phyloP scores from a whole-genome alignment of 2,329 filamentous ascomycete genomes.

The Diaporthe helianthi region DNA sequence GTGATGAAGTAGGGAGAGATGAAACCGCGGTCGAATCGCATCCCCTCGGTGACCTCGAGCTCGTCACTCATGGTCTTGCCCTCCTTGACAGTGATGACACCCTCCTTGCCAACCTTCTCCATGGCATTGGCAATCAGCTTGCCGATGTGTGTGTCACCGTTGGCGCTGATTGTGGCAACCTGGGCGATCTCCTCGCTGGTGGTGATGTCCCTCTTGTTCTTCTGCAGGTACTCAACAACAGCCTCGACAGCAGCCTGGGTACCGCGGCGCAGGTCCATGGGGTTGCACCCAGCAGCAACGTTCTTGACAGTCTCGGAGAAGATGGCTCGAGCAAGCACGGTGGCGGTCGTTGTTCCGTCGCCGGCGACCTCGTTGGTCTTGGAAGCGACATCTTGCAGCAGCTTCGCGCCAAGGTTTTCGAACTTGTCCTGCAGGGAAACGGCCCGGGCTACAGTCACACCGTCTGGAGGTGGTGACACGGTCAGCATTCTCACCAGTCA shows the following conservation, averaged over 20 bases:
- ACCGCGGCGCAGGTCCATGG: constrained; percentile 96
- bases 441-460: constrained; percentile 88
- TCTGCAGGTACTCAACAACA: constrained; percentile 91
- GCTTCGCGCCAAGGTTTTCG: constrained; percentile 96
- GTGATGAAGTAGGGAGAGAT: constrained; percentile 99
- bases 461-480: constrained; percentile 59
- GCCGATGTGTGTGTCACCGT: constrained; percentile 94
- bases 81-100: constrained; percentile 99
- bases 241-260: constrained; percentile 96
- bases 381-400: constrained; percentile 96
- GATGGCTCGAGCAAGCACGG: constrained; percentile 94
- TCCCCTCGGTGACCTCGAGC: constrained; percentile 98
- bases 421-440: constrained; percentile 98
- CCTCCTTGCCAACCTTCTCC: constrained; percentile 99
- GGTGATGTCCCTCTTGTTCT: constrained; percentile 98
- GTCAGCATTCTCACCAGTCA: constrained; percentile 24
- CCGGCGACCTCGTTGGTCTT: constrained; percentile 99
- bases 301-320: constrained; percentile 99
- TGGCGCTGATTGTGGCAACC: constrained; percentile 97
- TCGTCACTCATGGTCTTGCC: constrained; percentile 98
- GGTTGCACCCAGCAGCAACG: constrained; percentile 98
- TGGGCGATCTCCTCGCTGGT: constrained; percentile 97
- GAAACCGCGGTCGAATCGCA: constrained; percentile 99
- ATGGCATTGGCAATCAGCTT: constrained; percentile 97
- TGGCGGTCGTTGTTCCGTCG: constrained; percentile 98